These are phyloP conservation scores for Halophytophthora batemanensis DNA, from an alignment of 352 stramenopile species.

Conservation along the genomic window DNA sequence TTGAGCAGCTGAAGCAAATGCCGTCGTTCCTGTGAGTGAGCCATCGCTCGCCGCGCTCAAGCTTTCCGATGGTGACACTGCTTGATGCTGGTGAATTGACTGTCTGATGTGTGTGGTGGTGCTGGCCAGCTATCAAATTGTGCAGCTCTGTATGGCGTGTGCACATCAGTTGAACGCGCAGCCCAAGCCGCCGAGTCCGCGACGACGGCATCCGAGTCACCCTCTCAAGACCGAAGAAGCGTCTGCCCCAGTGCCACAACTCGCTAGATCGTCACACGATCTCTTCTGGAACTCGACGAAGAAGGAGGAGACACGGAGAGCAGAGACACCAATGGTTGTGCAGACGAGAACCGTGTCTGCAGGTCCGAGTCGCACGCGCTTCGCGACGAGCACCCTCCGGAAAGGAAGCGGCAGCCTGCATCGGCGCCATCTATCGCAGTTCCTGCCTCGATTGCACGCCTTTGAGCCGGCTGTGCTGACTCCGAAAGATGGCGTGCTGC, in stretches of 20 bases:
- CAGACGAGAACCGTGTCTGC: constrained; percentile 26
- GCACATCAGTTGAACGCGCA: constrained; percentile 25
- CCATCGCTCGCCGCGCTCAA: background rate
- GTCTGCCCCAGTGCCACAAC: background rate
- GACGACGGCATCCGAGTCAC: background rate
- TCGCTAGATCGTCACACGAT: background rate
- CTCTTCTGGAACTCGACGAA: constrained; percentile 1
- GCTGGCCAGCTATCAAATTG: constrained; percentile 36
- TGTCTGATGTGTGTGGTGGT: background rate
- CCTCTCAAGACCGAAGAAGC: constrained; percentile 3
- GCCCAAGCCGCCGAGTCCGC: background rate
- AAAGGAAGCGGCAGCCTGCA: constrained; percentile 29
- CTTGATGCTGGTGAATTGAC: background rate
- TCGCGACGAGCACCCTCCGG: constrained; percentile 33
- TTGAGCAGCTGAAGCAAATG: constrained; percentile 39
- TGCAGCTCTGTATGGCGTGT: constrained; percentile 38
- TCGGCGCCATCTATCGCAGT: constrained; percentile 25
- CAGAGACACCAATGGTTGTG: constrained; percentile 20
- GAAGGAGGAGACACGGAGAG: constrained; percentile 6
- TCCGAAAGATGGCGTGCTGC: constrained; percentile 28
- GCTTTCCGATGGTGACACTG: no score
- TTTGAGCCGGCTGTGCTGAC: constrained; percentile 7
- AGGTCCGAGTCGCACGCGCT: constrained; percentile 24
- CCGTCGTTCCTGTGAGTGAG: constrained; percentile 36
- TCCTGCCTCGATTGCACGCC: constrained; percentile 20